Evolutionary conservation across 306 rosid species (phyloP), one percentile per base, ranked within the genome.

Genomic region (Cyclanthera cordifolia): DNA sequence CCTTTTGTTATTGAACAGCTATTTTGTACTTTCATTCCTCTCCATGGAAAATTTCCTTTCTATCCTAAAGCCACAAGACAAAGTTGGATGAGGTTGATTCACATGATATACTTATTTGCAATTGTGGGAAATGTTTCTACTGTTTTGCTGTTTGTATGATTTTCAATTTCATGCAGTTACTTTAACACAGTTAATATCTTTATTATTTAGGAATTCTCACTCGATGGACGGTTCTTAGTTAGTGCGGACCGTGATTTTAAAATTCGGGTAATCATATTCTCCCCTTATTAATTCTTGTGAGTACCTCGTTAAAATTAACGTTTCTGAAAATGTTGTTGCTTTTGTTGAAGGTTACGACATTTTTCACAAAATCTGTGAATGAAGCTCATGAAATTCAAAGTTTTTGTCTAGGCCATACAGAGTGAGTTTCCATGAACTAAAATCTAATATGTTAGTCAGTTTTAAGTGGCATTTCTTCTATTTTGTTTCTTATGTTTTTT

Each of bases 181-280:
- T 67, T 28, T 25, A 19, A 4, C 61, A 28, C 47, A 21, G 48
- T 1, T 65, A 25, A 11, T 63, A 6, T 21, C 52, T 25, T 54
- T 14, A 49, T 66, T 65, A 71, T 66, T 63, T 84, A 93, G 98
- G 91, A 93, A 45, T 84, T 93, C 78, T 93, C 96, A 4, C 88
- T 85, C 0, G 94, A 89, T 76, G 95, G 87, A 41, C 76, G 73
- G 64, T 85, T 76, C 76, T 76, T 93, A 74, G 60, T 87, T 41
- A 93, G 91, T 83, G 95, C 98, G 4, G 98, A 86, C 75, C 85
- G 96, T 53, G 98, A 93, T 86, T 87, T 80, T 77, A 93, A 93
- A 83, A 87, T 93, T 76, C 93, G 96, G 39, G 98, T 93, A 80
- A 73, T 63, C 81, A 73, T 77, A 75, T 3, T 19, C 23, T 54